Percentiles rank a stretch among this genome's conserved stretches.
Conservation (phyloP, 306 rosid genomes). For the Elaeagnus macrophylla region DNA sequence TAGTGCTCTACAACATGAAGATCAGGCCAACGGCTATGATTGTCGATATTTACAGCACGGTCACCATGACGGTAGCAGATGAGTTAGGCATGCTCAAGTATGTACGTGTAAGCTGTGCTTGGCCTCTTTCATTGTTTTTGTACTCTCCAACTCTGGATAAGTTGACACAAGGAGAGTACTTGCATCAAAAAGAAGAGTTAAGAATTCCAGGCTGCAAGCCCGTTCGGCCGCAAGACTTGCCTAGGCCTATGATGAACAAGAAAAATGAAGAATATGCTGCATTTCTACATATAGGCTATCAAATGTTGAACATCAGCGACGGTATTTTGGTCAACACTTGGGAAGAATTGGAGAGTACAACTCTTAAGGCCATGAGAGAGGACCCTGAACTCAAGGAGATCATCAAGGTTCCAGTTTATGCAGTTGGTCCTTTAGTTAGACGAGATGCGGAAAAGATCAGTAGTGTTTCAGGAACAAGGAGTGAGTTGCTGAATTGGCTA, state of each 20-base stretch:
- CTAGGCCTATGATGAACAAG: constrained; percentile 24
- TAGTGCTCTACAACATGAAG: constrained; percentile 8
- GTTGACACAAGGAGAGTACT: constrained; percentile 20
- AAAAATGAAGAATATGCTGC: constrained; percentile 19
- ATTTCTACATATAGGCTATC: neutral
- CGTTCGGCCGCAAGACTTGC: constrained; percentile 29
- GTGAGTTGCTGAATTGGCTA: constrained; percentile 45
- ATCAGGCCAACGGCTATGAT: constrained; percentile 29
- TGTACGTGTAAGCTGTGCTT: constrained; percentile 27
- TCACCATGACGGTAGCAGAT: constrained; percentile 33
- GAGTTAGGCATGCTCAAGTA: constrained; percentile 21
- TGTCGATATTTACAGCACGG: constrained; percentile 41
- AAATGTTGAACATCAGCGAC: constrained; percentile 9
- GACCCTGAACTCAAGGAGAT: too few species aligned
- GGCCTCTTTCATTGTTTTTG: constrained; percentile 26
- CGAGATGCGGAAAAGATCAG: neutral
- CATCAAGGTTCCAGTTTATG: neutral
- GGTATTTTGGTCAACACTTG: constrained; percentile 60
- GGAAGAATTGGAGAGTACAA: constrained; percentile 31
- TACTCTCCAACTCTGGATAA: constrained; percentile 11
- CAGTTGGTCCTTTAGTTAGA: constrained; percentile 14
- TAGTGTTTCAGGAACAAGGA: neutral
- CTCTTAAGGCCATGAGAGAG: constrained; percentile 9
- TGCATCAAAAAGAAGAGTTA: constrained; percentile 10
- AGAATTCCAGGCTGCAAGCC: constrained; percentile 33